Evolutionary conservation across 148 eudicot species (phyloP).

Genomic region (Cornus controversa): DNA sequence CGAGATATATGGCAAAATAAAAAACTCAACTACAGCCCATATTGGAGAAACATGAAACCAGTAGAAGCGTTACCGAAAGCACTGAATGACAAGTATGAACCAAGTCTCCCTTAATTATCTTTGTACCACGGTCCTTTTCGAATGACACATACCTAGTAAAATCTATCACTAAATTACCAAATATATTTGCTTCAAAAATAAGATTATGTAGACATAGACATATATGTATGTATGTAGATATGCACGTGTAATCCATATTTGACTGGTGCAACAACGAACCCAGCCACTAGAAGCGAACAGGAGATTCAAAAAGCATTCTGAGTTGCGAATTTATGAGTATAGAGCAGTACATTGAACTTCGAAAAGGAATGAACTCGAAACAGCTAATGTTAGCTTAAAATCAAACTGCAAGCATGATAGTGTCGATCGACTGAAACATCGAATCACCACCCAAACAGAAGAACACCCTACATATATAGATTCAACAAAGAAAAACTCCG

Average conservation of each 20-base stretch:
- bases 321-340: neutral
- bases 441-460: neutral
- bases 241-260: neutral
- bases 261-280: neutral
- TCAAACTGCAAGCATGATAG: neutral
- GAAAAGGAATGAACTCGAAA: neutral
- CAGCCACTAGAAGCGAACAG: neutral
- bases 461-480: neutral
- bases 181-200: neutral
- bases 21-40: too few species aligned
- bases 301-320: neutral
- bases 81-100: too few species aligned
- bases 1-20: neutral
- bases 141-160: too few species aligned
- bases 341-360: neutral
- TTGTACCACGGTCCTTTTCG: too few species aligned
- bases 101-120: too few species aligned
- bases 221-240: too few species aligned
- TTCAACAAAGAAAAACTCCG: too few species aligned
- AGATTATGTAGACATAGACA: too few species aligned
- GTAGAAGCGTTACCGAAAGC: too few species aligned
- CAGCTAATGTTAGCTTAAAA: slow-evolving; percentile 2
- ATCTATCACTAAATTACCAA: too few species aligned
- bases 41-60: too few species aligned
- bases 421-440: neutral